These are phyloP conservation scores for Fusarium fujikuroi DNA, from an alignment of 2,329 filamentous ascomycete genomes.

Conservation along the genomic window DNA sequence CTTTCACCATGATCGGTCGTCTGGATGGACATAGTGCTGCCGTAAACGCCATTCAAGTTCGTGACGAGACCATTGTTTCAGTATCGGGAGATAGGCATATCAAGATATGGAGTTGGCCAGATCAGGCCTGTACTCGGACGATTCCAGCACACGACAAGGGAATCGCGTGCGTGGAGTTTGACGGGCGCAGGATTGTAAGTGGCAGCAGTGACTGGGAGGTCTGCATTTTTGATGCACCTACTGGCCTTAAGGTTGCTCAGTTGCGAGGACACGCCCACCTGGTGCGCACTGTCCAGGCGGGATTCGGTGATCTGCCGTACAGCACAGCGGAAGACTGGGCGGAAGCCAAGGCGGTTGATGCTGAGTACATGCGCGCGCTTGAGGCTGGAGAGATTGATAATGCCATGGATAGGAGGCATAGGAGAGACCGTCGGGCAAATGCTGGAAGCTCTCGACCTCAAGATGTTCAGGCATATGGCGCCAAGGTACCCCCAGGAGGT, in stretches of 20 bases:
- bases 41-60: constrained; percentile 95
- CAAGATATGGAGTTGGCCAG: constrained; percentile 93
- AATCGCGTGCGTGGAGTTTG: constrained; percentile 97
- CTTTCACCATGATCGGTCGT: constrained; percentile 81
- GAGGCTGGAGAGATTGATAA: constrained; percentile 61
- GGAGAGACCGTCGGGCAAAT: constrained; percentile 62
- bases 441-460: constrained; percentile 79
- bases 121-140: constrained; percentile 78
- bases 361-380: constrained; percentile 73
- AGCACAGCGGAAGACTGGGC: constrained; percentile 78
- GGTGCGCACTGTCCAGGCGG: constrained; percentile 93
- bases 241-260: constrained; percentile 89
- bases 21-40: constrained; percentile 89
- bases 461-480: constrained; percentile 82
- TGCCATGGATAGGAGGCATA: constrained; percentile 47
- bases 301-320: constrained; percentile 88
- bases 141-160: constrained; percentile 91
- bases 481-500: constrained; percentile 89
- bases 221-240: constrained; percentile 89
- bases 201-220: constrained; percentile 97
- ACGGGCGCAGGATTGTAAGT: constrained; percentile 91
- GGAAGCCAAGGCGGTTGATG: constrained; percentile 78
- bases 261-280: constrained; percentile 84
- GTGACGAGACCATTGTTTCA: constrained; percentile 87
- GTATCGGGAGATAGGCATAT: constrained; percentile 94